Conservation (phyloP, 352 stramenopile species). For the Phytophthora colocasiae region DNA sequence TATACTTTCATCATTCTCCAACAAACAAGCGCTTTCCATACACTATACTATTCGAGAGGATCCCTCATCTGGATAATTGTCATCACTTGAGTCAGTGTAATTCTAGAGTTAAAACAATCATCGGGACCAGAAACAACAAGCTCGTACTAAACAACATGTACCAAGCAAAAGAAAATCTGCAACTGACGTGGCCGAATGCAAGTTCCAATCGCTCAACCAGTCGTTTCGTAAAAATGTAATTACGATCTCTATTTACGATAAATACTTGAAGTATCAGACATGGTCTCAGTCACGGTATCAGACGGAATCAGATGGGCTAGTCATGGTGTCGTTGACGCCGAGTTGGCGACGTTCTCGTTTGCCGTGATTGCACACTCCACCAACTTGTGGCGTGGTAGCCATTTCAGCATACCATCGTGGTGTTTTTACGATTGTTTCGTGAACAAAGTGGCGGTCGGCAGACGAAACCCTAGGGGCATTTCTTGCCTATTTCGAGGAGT, state of each 20-base stretch:
- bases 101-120: conserved; percentile 69
- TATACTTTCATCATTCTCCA: conserved; percentile 70
- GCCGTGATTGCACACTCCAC: background rate
- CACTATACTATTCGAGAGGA: conserved; percentile 3
- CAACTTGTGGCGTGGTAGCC: conserved; percentile 13
- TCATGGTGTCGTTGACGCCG: background rate
- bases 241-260: conserved; percentile 13
- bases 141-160: background rate
- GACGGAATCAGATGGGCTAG: background rate
- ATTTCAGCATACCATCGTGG: conserved; percentile 8
- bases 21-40: conserved; percentile 18
- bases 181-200: conserved; percentile 4
- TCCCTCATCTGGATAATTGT: conserved; percentile 67
- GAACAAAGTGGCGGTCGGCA: background rate
- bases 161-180: conserved; percentile 9
- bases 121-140: conserved; percentile 17
- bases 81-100: conserved; percentile 77
- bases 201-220: conserved; percentile 16
- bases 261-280: background rate
- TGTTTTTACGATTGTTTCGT: conserved; percentile 4
- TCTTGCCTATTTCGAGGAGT: background rate
- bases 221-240: conserved; percentile 39
- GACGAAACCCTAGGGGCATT: background rate
- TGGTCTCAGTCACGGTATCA: conserved; percentile 1
- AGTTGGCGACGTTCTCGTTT: no score